Conservation (phyloP, 345 rosid genomes). For the Gossypium rotundifolium region DNA sequence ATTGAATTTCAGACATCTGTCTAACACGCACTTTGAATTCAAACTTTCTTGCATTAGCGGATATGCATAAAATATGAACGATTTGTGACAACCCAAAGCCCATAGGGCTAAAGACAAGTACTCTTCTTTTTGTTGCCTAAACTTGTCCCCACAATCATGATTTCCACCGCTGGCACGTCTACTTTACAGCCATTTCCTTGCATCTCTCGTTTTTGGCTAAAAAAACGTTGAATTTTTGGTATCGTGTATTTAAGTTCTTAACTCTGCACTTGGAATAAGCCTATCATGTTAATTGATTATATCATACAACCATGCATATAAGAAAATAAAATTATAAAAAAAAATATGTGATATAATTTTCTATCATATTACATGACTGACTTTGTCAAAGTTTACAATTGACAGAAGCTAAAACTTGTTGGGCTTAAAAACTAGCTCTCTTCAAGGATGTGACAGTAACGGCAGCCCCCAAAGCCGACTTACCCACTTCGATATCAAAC, state of each 20-base stretch:
- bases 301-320: no score
- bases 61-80: not conserved
- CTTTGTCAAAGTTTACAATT: not conserved
- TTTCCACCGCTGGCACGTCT: not conserved
- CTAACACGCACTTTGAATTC: not conserved
- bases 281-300: no score
- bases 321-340: no score
- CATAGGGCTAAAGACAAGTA: no score
- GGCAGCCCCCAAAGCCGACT: conserved; percentile 48
- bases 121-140: not conserved
- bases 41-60: not conserved
- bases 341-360: no score
- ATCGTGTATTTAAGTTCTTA: no score
- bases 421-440: conserved; percentile 40
- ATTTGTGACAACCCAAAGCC: no score
- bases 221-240: no score
- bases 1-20: not conserved
- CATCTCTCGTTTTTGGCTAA: no score
- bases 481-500: conserved; percentile 52
- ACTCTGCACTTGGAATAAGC: no score
- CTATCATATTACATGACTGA: not conserved
- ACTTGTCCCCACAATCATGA: not conserved
- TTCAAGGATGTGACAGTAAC: conserved; percentile 58
- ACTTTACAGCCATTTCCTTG: no score
- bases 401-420: not conserved